These are phyloP conservation scores for Hypomontagnella submonticulosa DNA, from an alignment of 495 filamentous ascomycete genomes.

Conservation along the genomic window DNA sequence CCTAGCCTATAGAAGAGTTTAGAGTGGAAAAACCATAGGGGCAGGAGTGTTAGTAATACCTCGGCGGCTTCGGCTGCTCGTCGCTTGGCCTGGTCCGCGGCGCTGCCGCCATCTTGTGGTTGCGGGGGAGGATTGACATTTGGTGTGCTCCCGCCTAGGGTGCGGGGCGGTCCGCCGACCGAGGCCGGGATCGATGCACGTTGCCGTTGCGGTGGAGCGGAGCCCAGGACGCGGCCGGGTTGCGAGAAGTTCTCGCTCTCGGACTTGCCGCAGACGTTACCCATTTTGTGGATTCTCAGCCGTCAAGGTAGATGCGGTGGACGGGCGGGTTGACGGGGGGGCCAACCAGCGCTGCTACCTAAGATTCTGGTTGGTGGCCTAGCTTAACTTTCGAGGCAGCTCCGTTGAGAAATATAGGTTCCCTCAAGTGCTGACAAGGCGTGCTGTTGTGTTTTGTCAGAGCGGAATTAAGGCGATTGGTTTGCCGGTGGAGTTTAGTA, in stretches of 20 bases:
- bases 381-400: too few species aligned
- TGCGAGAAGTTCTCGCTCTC: conserved; percentile 68
- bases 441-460: too few species aligned
- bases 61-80: conserved; percentile 76
- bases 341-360: too few species aligned
- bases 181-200: conserved; percentile 51
- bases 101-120: conserved; percentile 31
- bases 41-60: conserved; percentile 54
- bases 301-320: not conserved
- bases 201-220: conserved; percentile 54
- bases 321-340: too few species aligned
- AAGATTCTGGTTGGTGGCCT: too few species aligned
- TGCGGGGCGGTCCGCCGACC: conserved; percentile 66
- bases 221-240: conserved; percentile 71
- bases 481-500: too few species aligned
- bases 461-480: too few species aligned
- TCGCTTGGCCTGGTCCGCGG: conserved; percentile 63
- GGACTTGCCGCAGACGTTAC: conserved; percentile 76
- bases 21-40: not conserved
- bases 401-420: too few species aligned
- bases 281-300: conserved; percentile 62
- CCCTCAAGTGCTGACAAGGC: too few species aligned
- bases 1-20: conserved; percentile 55
- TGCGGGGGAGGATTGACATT: conserved; percentile 4
- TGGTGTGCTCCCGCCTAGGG: conserved; percentile 56